Conservation (phyloP, 176 grass and related monocot species). For the Chrysopogon serrulatus region DNA sequence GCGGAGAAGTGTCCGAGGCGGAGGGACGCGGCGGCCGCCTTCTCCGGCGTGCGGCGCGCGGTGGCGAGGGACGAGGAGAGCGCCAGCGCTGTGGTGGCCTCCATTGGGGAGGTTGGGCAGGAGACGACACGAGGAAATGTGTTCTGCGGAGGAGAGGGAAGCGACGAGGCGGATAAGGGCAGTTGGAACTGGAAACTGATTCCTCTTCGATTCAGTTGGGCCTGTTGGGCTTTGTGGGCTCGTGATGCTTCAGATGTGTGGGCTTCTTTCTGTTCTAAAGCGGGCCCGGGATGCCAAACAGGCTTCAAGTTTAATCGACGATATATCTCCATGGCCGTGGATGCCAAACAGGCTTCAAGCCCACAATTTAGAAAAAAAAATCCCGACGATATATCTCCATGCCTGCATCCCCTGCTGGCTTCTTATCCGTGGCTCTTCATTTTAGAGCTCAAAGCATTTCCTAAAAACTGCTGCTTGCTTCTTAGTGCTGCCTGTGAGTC, state of each 20-base stretch:
- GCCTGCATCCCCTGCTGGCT: too few species aligned
- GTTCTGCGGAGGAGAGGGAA: neutral
- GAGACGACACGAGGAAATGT: neutral
- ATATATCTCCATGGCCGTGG: neutral
- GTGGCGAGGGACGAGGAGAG: neutral
- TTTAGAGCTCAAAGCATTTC: too few species aligned
- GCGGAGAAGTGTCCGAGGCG: neutral
- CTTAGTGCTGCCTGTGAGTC: too few species aligned
- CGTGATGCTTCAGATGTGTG: neutral
- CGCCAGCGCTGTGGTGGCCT: slow-evolving; percentile 3
- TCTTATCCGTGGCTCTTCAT: too few species aligned
- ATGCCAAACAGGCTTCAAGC: too few species aligned
- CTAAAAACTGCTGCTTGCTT: too few species aligned
- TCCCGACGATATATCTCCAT: too few species aligned
- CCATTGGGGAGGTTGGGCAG: neutral
- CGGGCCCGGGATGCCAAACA: too few species aligned
- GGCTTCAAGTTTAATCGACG: too few species aligned
- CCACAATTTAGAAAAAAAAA: too few species aligned
- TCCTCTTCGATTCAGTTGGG: neutral
- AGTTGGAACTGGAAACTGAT: neutral
- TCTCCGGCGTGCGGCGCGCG: neutral
- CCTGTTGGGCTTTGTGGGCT: neutral
- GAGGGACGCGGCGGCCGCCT: neutral
- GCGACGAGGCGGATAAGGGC: neutral
- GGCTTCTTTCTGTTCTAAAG: too few species aligned